These are phyloP conservation scores for Zasmidium cellare DNA, from an alignment of 2,329 filamentous ascomycete genomes.

Conservation along the genomic window DNA sequence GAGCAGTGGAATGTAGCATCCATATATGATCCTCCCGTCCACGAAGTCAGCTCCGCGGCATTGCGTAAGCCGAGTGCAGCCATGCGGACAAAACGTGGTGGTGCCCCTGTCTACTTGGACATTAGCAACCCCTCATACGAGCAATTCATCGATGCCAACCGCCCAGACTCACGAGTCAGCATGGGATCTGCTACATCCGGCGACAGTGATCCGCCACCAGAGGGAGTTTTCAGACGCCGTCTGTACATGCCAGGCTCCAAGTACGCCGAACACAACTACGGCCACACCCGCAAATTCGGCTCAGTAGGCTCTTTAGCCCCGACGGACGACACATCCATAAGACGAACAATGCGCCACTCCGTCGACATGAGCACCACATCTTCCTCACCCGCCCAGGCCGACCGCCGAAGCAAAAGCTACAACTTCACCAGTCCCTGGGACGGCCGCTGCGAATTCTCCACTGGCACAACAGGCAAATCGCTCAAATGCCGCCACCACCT, in stretches of 20 bases:
- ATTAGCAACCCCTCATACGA: conserved; percentile 61
- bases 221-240: conserved; percentile 45
- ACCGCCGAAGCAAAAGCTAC: conserved; percentile 63
- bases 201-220: conserved; percentile 26
- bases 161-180: conserved; percentile 26
- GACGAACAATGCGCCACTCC: conserved; percentile 15
- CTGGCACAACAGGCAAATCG: conserved; percentile 68
- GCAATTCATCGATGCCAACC: conserved; percentile 50
- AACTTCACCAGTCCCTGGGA: conserved; percentile 85
- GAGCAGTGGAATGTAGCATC: conserved; percentile 55
- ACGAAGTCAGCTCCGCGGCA: conserved; percentile 46
- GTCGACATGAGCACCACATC: conserved; percentile 13
- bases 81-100: conserved; percentile 37
- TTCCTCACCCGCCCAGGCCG: conserved; percentile 24
- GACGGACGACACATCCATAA: conserved; percentile 12
- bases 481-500: conserved; percentile 34
- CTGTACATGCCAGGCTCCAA: conserved; percentile 50
- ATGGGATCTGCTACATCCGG: conserved; percentile 26
- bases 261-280: conserved; percentile 39
- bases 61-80: conserved; percentile 29
- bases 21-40: conserved; percentile 47
- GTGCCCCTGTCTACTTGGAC: conserved; percentile 52
- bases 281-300: conserved; percentile 31
- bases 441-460: conserved; percentile 80
- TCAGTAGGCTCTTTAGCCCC: conserved; percentile 7